Base-by-base conservation (phyloP, 257 asterid genomes). In the Petrea volubilis region DNA sequence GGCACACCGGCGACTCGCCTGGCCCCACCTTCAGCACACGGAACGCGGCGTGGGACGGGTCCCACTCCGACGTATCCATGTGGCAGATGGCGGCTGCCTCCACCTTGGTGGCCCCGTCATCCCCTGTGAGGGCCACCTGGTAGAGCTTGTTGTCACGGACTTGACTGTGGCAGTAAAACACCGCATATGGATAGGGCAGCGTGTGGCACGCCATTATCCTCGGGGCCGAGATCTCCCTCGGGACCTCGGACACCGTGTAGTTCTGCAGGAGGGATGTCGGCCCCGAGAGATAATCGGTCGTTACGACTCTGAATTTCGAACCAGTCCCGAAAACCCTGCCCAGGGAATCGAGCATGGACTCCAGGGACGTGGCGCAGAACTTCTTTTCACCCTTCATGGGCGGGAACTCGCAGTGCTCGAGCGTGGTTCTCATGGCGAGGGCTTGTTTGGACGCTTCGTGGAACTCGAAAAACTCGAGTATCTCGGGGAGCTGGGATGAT, bases 111-210 rank as follows among this genome's bases (percentile, higher is more conserved):
- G 80, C 88, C 4, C 93, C 96, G 17, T 87, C 87, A 3, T 90
- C 95, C 1, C 96, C 96, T 1, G 31, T 71, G 62, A 93, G 66
- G 68, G 40, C 2, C 40, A 87, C 88, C 85, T 72, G 87, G 62
- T 84, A 82, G 38, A 90, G 67, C 80, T 80, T 81, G 55, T 69
- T 82, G 34, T 84, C 90, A 3, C 88, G 75, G 3, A 65, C 80
- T 73, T 91, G 96, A 27, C 88, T 59, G 15, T 93, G 97, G 34
- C 98, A 89, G 70, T 91, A 93, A 64, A 81, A 86, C 5, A 93
- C 96, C 6, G 91, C 88, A 64, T 93, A 91, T 2, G 98, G 97
- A 65, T 93, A 93, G 70, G 98, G 93, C 81, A 93, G 63, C 17
- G 70, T 36, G 73, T 93, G 98, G 74, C 98, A 93, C 0, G 79